Evolutionary conservation across 176 grass and related monocot species (phyloP).

Genomic region (Triticum monococcum): DNA sequence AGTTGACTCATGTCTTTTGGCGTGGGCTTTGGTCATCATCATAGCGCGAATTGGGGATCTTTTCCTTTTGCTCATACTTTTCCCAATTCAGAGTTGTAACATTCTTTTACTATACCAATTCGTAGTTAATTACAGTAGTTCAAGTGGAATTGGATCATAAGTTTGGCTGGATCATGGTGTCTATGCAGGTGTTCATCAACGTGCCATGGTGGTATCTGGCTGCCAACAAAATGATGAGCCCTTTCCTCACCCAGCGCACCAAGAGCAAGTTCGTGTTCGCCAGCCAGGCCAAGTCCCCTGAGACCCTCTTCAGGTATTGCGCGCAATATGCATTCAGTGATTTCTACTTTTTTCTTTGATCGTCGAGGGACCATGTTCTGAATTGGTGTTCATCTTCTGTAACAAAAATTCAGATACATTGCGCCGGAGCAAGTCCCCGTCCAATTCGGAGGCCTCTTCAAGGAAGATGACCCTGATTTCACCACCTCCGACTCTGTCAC

Average conservation of each 20-base stretch:
- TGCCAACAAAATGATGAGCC: conserved; percentile 84
- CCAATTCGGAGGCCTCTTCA: conserved; percentile 80
- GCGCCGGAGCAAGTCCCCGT: conserved; percentile 87
- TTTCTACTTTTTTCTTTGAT: neutral
- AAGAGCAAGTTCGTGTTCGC: conserved; percentile 98
- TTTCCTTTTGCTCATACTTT: conserved; percentile 7
- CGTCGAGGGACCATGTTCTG: neutral
- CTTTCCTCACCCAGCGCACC: conserved; percentile 91
- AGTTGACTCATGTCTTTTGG: conserved; percentile 50
- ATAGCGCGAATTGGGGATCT: conserved; percentile 7
- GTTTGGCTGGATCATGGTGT: neutral
- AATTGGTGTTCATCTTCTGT: neutral
- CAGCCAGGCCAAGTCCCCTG: conserved; percentile 81
- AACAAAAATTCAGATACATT: conserved; percentile 65
- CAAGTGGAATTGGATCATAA: neutral
- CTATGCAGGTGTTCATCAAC: conserved; percentile 89
- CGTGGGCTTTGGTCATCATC: conserved; percentile 31
- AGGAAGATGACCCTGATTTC: conserved; percentile 85
- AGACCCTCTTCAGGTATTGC: conserved; percentile 79
- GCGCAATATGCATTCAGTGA: too few relatives aligned
- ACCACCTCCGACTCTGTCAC: conserved; percentile 59
- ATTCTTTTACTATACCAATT: neutral
- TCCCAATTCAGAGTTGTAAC: neutral
- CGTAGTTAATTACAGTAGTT: neutral
- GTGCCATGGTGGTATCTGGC: conserved; percentile 99